A percentile compares a stretch with the other conserved stretches of the same genome.
Conservation (phyloP, 768 basidiomycete species). For the Paxillus ammoniavirescens region DNA sequence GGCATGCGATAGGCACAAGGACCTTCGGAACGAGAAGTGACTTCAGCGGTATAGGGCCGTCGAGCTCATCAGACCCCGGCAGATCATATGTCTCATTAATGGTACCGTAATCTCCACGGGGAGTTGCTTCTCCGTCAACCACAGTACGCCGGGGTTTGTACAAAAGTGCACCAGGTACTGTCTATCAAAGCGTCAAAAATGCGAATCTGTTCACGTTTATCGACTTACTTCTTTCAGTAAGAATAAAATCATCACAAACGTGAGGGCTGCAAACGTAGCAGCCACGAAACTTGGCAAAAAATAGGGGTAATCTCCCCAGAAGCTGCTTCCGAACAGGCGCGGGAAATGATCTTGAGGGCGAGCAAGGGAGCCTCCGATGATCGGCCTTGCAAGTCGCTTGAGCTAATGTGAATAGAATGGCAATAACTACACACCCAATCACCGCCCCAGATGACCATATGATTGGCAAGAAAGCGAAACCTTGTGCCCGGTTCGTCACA, state of each 20-base stretch:
- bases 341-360: slow-evolving; percentile 55
- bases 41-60: slow-evolving; percentile 42
- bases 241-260: slow-evolving; percentile 42
- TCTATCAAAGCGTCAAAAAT: neutral
- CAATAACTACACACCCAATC: slow-evolving; percentile 28
- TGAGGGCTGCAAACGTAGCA: slow-evolving; percentile 48
- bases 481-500: slow-evolving; percentile 19
- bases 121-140: neutral
- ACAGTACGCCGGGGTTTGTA: neutral
- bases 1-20: slow-evolving; percentile 33
- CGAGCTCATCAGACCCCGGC: neutral
- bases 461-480: slow-evolving; percentile 18
- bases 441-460: slow-evolving; percentile 23
- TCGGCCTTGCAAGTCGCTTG: neutral
- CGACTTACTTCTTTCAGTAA: slow-evolving; percentile 51
- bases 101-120: neutral
- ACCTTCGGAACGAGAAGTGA: slow-evolving; percentile 34
- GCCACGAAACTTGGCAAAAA: slow-evolving; percentile 66
- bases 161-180: neutral
- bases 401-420: neutral
- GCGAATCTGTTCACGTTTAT: too few species aligned
- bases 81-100: neutral
- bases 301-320: slow-evolving; percentile 53
- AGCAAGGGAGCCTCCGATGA: slow-evolving; percentile 58
- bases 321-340: slow-evolving; percentile 40